Conservation (phyloP, 2,329 filamentous ascomycete species). For the Rhynchosporium graminicola region DNA sequence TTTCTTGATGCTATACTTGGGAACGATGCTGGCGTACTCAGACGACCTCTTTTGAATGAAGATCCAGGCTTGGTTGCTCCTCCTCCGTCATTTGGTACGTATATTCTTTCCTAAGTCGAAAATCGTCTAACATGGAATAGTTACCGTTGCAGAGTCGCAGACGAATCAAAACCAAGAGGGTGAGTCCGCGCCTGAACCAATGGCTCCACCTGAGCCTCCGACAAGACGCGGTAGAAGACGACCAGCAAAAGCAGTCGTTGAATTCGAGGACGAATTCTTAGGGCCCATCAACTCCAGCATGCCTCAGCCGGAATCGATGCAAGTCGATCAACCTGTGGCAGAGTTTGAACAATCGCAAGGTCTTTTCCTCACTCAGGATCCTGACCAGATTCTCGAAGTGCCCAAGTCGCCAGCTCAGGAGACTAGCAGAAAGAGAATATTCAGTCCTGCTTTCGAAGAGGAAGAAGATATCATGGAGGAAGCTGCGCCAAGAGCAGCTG, state of each 20-base stretch:
- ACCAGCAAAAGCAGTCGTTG: slow-evolving; percentile 63
- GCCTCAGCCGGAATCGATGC: slow-evolving; percentile 41
- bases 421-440: slow-evolving; percentile 46
- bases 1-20: slow-evolving; percentile 86
- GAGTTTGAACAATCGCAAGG: slow-evolving; percentile 41
- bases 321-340: slow-evolving; percentile 26
- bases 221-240: slow-evolving; percentile 42
- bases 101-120: not conserved
- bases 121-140: slow-evolving; percentile 14
- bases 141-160: slow-evolving; percentile 22
- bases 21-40: slow-evolving; percentile 73
- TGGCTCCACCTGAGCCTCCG: slow-evolving; percentile 27
- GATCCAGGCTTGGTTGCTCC: slow-evolving; percentile 36
- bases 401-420: slow-evolving; percentile 25
- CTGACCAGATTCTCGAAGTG: slow-evolving; percentile 25
- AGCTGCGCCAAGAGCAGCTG: slow-evolving; percentile 74
- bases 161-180: slow-evolving; percentile 21
- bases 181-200: slow-evolving; percentile 11
- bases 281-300: slow-evolving; percentile 37
- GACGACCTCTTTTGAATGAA: slow-evolving; percentile 64
- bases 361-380: slow-evolving; percentile 59
- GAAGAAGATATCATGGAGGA: slow-evolving; percentile 62
- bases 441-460: slow-evolving; percentile 42
- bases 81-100: slow-evolving; percentile 36
- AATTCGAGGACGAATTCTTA: slow-evolving; percentile 60